phyloP scores from a whole-genome alignment of 768 basidiomycete genomes.

The Clathrus columnatus region DNA sequence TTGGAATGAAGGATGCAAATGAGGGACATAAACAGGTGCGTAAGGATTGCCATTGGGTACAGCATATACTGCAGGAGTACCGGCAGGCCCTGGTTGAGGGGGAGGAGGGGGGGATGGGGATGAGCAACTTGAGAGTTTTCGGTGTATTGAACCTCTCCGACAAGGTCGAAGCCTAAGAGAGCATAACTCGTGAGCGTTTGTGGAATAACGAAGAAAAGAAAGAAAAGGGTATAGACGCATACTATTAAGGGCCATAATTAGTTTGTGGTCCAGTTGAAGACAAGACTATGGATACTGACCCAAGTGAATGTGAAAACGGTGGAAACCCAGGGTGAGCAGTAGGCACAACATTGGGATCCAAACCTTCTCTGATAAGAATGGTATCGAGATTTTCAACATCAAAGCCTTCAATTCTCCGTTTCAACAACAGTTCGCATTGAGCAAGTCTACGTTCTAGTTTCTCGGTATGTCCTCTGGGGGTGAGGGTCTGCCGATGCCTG shows the following conservation, averaged over 20 bases:
- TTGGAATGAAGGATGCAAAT: constrained; percentile 49
- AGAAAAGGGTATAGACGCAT: neutral
- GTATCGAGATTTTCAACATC: constrained; percentile 58
- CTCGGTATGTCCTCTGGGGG: constrained; percentile 76
- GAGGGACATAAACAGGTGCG: constrained; percentile 39
- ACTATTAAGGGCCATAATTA: neutral
- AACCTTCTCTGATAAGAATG: constrained; percentile 53
- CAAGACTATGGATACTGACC: neutral
- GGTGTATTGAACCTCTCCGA: neutral
- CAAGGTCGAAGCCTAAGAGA: constrained; percentile 9
- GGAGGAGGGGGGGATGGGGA: constrained; percentile 23
- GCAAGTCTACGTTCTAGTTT: constrained; percentile 71
- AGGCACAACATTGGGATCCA: constrained; percentile 31
- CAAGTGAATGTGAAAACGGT: neutral
- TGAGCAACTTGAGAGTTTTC: neutral
- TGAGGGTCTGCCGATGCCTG: constrained; percentile 78
- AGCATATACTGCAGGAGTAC: neutral
- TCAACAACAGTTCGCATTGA: constrained; percentile 72
- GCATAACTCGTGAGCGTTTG: constrained; percentile 17
- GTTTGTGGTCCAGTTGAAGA: neutral
- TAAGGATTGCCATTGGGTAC: constrained; percentile 9
- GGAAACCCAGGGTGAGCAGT: constrained; percentile 9
- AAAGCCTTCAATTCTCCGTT: constrained; percentile 62
- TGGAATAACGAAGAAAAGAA: constrained; percentile 16
- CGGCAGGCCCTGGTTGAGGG: constrained; percentile 5